Evolutionary conservation across 768 basidiomycete genomes (phyloP), one percentile per base, ranked within the genome.

Genomic region (Mycena vitilis): DNA sequence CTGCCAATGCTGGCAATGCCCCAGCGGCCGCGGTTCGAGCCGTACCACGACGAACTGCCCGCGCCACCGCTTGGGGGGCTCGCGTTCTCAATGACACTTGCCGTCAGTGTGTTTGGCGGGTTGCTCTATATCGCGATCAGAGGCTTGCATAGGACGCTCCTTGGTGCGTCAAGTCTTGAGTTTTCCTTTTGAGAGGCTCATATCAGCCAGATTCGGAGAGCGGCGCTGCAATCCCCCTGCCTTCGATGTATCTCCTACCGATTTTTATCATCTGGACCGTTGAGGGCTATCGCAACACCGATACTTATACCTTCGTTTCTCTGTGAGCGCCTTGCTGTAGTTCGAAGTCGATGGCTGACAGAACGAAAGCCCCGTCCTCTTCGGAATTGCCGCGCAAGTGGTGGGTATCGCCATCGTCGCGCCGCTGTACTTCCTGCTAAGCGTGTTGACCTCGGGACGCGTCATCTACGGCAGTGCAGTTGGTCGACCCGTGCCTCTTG

Each of bases 341-440:
- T n/a, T 18, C 40, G 40, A 42, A 18, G 30, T 36, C 5, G 13
- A 48, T 9, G 5, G 44, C 25, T 48, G n/a, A 60, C 58, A 47
- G 15, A 42, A 54, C 16, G 2, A 54, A 25, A 60, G 58, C 25
- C 58, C 58, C 30, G 34, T 60, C 47, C 30, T 37, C 42, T 60
- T 60, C 22, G 30, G 58, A 45, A 60, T 60, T 20, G 58, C 58
- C 10, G 22, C 13, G 34, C 58, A 60, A 36, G 30, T 60, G 2
- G 44, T 60, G 18, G 58, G 58, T 16, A 60, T 60, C 8, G 44
- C 37, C 20, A 48, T 18, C 25, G 34, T 60, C 30, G 58, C 58
- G 30, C 45, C 58, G 10, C 58, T 47, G 7, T 60, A 60, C 30
- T 60, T 60, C 58, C 45, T 60, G 5, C 58, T 60, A 44, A 60